Percentiles rank a stretch among this genome's conserved stretches.
Conservation (phyloP, 2,329 filamentous ascomycete genomes). For the Stemphylium vesicarium region DNA sequence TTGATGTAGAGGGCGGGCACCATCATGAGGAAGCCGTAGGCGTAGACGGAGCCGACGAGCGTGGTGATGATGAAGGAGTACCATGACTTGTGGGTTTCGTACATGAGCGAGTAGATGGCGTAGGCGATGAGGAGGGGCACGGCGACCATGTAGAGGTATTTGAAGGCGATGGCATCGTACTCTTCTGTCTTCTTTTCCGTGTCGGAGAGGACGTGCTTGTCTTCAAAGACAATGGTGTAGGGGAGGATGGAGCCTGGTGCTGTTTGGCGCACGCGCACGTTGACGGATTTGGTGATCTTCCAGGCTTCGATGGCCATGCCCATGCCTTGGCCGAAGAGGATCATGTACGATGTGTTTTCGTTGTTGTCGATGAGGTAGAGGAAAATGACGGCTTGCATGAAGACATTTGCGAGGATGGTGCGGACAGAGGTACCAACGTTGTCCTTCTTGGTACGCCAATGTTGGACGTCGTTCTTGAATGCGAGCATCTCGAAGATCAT, state of each 20-base stretch:
- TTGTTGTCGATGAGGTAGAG: constrained; percentile 97
- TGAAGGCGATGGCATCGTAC: constrained; percentile 97
- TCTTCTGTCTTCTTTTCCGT: constrained; percentile 98
- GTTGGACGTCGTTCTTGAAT: constrained; percentile 95
- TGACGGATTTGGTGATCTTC: constrained; percentile 96
- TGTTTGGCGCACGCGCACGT: constrained; percentile 79
- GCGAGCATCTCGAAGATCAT: constrained; percentile 95
- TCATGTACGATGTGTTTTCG: constrained; percentile 99
- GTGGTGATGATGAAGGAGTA: constrained; percentile 96
- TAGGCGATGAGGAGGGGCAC: constrained; percentile 89
- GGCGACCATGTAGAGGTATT: constrained; percentile 92
- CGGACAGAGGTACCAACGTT: constrained; percentile 95
- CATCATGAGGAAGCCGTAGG: constrained; percentile 99
- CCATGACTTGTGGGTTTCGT: constrained; percentile 97
- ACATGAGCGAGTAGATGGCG: constrained; percentile 86
- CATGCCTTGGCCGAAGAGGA: constrained; percentile 88
- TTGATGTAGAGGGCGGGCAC: constrained; percentile 98
- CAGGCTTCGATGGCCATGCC: constrained; percentile 81
- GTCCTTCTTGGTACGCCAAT: constrained; percentile 99
- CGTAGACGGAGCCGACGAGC: constrained; percentile 93
- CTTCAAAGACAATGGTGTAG: constrained; percentile 84
- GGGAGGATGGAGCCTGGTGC: constrained; percentile 74
- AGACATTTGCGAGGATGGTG: constrained; percentile 94
- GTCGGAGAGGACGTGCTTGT: constrained; percentile 94
- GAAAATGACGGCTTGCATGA: constrained; percentile 97